phyloP scores from a whole-genome alignment of 73 alveolate species.

The Tetrahymena malaccensis region DNA sequence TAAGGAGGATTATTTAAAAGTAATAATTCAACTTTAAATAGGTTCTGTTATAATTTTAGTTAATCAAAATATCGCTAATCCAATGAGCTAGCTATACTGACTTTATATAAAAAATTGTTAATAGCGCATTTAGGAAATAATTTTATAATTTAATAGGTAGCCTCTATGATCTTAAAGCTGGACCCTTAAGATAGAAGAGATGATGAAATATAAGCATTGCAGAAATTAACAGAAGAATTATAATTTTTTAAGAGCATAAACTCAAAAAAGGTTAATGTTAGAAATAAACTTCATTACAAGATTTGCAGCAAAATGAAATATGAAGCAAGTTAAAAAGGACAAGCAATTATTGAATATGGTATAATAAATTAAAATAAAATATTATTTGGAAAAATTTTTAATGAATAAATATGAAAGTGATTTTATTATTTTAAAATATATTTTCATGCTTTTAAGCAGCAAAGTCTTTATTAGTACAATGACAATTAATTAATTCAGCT shows the following conservation, averaged over 20 bases:
- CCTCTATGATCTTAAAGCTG: neutral
- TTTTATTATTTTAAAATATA: too few relatives aligned
- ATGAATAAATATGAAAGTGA: too few relatives aligned
- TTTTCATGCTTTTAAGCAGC: too few relatives aligned
- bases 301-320: neutral
- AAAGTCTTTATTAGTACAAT: too few relatives aligned
- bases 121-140: neutral
- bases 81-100: neutral
- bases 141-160: neutral
- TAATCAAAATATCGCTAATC: neutral
- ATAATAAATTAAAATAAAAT: neutral
- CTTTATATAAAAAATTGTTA: neutral
- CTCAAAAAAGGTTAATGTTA: neutral
- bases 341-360: neutral
- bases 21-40: neutral
- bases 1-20: neutral
- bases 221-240: neutral
- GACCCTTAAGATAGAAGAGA: neutral
- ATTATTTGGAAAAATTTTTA: too few relatives aligned
- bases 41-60: neutral
- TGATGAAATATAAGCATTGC: neutral
- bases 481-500: neutral
- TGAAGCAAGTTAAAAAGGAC: neutral
- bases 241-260: neutral
- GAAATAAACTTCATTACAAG: neutral